phyloP scores from a whole-genome alignment of 2,329 filamentous ascomycete genomes.

The Apiospora koreana region DNA sequence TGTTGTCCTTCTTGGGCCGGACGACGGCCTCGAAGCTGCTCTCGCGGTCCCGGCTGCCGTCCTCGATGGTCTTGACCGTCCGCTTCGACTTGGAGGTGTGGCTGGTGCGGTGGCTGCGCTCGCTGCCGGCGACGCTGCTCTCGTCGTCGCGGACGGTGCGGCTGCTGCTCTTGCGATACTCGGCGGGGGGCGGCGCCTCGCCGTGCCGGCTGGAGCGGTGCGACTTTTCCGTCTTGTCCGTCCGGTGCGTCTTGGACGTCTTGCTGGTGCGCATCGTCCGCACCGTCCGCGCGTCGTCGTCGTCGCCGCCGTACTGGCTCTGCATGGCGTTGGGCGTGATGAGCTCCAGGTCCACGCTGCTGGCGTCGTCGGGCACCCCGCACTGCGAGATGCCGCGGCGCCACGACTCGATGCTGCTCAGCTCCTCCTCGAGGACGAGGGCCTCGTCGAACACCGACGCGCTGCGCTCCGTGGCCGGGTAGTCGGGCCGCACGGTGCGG shows the following conservation, averaged over 20 bases:
- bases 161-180: conserved; percentile 29
- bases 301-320: conserved; percentile 41
- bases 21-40: conserved; percentile 40
- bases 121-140: conserved; percentile 39
- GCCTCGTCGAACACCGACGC: conserved; percentile 51
- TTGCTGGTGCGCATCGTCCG: conserved; percentile 30
- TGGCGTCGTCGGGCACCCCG: conserved; percentile 42
- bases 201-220: conserved; percentile 22
- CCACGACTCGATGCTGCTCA: conserved; percentile 61
- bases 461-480: conserved; percentile 22
- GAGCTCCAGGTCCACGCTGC: conserved; percentile 52
- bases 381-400: conserved; percentile 54
- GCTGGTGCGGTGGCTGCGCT: conserved; percentile 29
- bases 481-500: conserved; percentile 5
- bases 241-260: conserved; percentile 31
- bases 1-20: conserved; percentile 51
- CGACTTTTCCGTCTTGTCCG: conserved; percentile 29
- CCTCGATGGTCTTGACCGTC: conserved; percentile 34
- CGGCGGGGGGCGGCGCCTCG: conserved; percentile 11
- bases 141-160: conserved; percentile 21
- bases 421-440: conserved; percentile 57
- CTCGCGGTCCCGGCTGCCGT: conserved; percentile 35
- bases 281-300: conserved; percentile 38
- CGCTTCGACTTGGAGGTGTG: conserved; percentile 36
- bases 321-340: conserved; percentile 56